phyloP scores from a whole-genome alignment of 176 grass and related monocot species.

The Cocos nucifera region DNA sequence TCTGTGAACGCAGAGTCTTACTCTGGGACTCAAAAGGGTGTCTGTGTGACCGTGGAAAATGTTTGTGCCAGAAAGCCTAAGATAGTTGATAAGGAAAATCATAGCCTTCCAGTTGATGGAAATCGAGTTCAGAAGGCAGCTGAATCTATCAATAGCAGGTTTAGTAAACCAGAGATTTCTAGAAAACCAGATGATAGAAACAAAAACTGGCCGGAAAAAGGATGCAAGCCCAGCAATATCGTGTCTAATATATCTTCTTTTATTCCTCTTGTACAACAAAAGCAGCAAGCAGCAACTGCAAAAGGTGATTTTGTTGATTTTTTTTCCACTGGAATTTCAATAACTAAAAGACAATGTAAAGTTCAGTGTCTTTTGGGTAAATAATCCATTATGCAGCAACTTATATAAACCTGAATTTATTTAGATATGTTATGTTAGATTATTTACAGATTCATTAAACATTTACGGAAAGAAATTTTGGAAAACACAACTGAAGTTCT shows the following conservation, averaged over 20 bases:
- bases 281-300: conserved; percentile 34
- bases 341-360: too few species aligned
- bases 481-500: too few species aligned
- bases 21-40: conserved; percentile 11
- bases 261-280: conserved; percentile 74
- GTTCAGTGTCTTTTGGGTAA: too few species aligned
- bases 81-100: conserved; percentile 24
- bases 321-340: conserved; percentile 1
- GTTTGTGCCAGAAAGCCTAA: conserved; percentile 25
- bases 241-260: conserved; percentile 67
- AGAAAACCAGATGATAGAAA: conserved; percentile 30
- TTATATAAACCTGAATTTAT: too few species aligned
- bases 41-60: conserved; percentile 21
- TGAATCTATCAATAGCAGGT: conserved; percentile 35
- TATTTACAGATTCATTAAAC: too few species aligned
- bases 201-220: conserved; percentile 32
- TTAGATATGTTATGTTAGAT: too few species aligned
- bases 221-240: conserved; percentile 73
- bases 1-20: conserved; percentile 4
- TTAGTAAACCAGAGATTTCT: conserved; percentile 29
- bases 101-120: conserved; percentile 42
- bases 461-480: too few species aligned
- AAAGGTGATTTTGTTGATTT: conserved; percentile 34
- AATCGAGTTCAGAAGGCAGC: conserved; percentile 23
- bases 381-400: too few species aligned